phyloP scores from a whole-genome alignment of 805 yeast species.

The Candida verbasci region DNA sequence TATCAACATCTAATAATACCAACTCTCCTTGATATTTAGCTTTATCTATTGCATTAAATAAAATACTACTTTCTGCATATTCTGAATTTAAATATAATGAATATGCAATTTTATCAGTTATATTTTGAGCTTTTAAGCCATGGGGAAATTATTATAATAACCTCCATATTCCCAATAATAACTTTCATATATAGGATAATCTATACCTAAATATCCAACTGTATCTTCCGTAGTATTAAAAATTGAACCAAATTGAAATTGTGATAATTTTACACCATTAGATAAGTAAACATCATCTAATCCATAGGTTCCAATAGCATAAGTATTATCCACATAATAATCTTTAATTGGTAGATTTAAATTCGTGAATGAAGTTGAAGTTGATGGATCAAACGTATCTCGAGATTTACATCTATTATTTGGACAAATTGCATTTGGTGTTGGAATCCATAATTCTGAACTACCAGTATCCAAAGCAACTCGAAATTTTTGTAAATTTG shows the following conservation, averaged over 20 bases:
- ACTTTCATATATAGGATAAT: slow-evolving; percentile 11
- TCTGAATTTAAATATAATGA: slow-evolving; percentile 30
- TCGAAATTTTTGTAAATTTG: too few relatives aligned
- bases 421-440: slow-evolving; percentile 6
- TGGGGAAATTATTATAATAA: slow-evolving; percentile 29
- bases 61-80: too few relatives aligned
- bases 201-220: slow-evolving; percentile 14
- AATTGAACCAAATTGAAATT: slow-evolving; percentile 17
- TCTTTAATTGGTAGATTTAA: slow-evolving; percentile 8
- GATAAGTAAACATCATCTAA: slow-evolving; percentile 10
- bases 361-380: slow-evolving; percentile 7
- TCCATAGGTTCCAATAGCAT: slow-evolving; percentile 4
- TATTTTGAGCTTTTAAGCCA: slow-evolving; percentile 25
- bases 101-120: slow-evolving; percentile 27
- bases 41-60: too few relatives aligned
- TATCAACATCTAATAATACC: too few relatives aligned
- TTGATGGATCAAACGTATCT: slow-evolving; percentile 1
- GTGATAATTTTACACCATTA: slow-evolving; percentile 9
- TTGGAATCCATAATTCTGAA: slow-evolving; percentile 37
- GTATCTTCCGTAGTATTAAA: slow-evolving; percentile 3
- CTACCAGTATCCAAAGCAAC: slow-evolving; percentile 40
- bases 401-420: neutral
- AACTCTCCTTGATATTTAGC: too few relatives aligned
- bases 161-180: neutral
- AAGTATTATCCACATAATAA: slow-evolving; percentile 9